Evolutionary conservation across 179 eudicot species (phyloP), one percentile per base, ranked within the genome.

Genomic region (Corrigiola litoralis): DNA sequence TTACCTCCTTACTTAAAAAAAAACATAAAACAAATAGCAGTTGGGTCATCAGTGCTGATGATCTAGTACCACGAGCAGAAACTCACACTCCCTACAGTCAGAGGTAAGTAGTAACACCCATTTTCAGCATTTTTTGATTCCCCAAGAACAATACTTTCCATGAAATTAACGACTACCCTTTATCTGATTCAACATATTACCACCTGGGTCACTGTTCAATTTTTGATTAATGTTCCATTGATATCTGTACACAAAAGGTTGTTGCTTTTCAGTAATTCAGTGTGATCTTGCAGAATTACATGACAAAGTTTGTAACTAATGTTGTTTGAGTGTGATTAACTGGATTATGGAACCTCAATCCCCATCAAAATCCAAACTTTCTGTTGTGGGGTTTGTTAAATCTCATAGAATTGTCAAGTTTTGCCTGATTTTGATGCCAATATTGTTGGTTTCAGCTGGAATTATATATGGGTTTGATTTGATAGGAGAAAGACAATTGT

Each of bases 321-420:
- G n/a, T n/a, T n/a, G n/a, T n/a, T 29, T 61, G 6, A 44, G 13
- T 65, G 44, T 25, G 40, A 32, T 10, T 74, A 24, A 41, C 18
- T 66, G 12, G 29, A 34, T 38, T 32, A 86, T 86, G 89, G 88
- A 89, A 28, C 81, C 86, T 11, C 75, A 72, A 69, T 69, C 85
- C 41, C 89, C 83, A 45, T 86, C 87, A 38, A 86, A 89, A 76
- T 52, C 68, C 21, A 86, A 78, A 38, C 17, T 72, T 65, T 79
- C 75, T 32, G 58, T 70, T 4, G 50, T 50, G 53, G 81, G 84
- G 44, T 74, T 69, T 28, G 25, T 67, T 48, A 50, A 68, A 58
- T 77, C 51, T 33, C 62, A 56, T 14, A 49, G 57, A 68, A 72
- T 58, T 65, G 49, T 63, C 29, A 85, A 65, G 61, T 12, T 67